phyloP scores from a whole-genome alignment of 352 stramenopile genomes.

The Phytopythium montanum region DNA sequence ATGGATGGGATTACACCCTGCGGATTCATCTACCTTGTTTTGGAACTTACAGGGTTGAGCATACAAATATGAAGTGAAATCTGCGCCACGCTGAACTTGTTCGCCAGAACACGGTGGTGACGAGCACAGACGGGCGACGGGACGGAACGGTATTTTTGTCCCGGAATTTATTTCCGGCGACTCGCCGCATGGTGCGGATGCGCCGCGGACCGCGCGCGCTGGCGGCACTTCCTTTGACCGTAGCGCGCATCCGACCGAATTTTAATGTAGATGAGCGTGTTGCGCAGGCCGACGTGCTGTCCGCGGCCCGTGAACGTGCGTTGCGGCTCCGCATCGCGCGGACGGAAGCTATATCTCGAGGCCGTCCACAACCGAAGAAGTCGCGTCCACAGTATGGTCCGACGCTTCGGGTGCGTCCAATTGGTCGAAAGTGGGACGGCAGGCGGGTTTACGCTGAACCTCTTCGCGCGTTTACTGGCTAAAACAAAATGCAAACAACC shows the following conservation, averaged over 20 bases:
- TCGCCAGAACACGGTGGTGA: background rate
- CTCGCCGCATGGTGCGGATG: background rate
- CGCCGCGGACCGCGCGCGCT: background rate
- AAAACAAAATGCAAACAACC: slow-evolving; percentile 5
- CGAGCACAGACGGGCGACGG: background rate
- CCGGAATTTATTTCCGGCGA: slow-evolving; percentile 8
- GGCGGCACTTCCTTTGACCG: background rate
- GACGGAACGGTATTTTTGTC: slow-evolving; percentile 6
- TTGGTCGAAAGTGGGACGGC: slow-evolving; percentile 7
- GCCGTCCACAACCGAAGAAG: background rate
- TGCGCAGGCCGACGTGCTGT: background rate
- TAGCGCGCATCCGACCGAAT: background rate
- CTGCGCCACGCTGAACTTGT: background rate
- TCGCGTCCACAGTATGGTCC: background rate
- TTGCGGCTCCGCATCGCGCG: slow-evolving; percentile 8
- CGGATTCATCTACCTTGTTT: background rate
- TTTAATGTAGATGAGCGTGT: background rate
- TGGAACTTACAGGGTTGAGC: background rate
- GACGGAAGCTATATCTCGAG: slow-evolving; percentile 34
- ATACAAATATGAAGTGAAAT: background rate
- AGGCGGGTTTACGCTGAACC: background rate
- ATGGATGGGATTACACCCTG: background rate
- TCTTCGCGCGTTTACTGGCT: background rate
- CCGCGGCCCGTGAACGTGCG: background rate
- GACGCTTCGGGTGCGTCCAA: background rate